Conservation (phyloP, 2,329 filamentous ascomycete species). For the Ophiostoma himal-ulmi region DNA sequence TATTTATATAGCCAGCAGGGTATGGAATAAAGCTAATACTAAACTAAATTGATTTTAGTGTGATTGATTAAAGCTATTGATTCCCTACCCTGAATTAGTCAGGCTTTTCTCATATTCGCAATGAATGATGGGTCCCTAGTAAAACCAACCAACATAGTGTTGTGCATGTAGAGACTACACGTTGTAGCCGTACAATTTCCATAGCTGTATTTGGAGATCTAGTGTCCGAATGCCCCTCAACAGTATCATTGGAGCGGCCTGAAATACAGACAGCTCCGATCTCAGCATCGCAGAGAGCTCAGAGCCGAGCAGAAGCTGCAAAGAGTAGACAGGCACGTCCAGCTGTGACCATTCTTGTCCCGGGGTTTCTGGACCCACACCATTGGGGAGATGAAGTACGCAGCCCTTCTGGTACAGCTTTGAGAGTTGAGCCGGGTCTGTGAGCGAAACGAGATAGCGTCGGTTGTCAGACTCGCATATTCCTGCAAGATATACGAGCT, state of each 20-base stretch:
- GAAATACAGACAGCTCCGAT: neutral
- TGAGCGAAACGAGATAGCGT: slow-evolving; percentile 40
- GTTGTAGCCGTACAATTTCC: slow-evolving; percentile 15
- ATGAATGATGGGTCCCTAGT: no score
- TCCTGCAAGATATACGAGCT: slow-evolving; percentile 39
- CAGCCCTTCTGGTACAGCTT: slow-evolving; percentile 20
- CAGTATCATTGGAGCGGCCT: neutral
- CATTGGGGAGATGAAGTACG: slow-evolving; percentile 15
- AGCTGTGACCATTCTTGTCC: neutral
- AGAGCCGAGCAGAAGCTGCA: slow-evolving; percentile 1
- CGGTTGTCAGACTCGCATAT: slow-evolving; percentile 31
- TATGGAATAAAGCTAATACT: no score
- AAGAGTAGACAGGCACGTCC: neutral
- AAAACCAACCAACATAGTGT: no score
- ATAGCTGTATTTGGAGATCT: neutral
- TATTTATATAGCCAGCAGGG: no score
- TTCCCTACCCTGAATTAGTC: no score
- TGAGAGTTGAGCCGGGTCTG: slow-evolving; percentile 8
- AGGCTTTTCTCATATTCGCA: no score
- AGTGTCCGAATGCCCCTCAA: slow-evolving; percentile 16
- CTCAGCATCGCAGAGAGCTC: neutral
- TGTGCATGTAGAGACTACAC: neutral
- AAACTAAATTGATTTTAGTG: no score
- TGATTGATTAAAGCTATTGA: no score
- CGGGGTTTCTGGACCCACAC: neutral